Evolutionary conservation across 2,329 filamentous ascomycete genomes (phyloP).

Genomic region (Curvularia lunata): DNA sequence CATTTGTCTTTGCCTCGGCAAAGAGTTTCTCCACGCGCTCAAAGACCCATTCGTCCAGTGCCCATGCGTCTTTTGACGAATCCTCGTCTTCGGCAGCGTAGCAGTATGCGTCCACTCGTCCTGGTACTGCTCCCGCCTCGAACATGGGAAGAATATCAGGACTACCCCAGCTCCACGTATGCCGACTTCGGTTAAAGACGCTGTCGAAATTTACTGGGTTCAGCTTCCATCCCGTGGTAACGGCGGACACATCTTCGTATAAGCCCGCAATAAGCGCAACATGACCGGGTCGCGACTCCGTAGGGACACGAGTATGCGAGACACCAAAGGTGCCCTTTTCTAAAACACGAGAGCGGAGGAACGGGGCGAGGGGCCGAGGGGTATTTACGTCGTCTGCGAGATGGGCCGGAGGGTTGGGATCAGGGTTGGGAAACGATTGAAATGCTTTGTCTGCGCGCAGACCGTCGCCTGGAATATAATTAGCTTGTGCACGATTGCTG

Average conservation of each 20-base stretch:
- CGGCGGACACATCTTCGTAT: conserved; percentile 97
- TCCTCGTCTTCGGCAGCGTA: conserved; percentile 89
- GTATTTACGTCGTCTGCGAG: conserved; percentile 66
- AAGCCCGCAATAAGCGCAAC: conserved; percentile 95
- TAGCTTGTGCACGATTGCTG: not conserved
- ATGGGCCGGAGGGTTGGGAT: conserved; percentile 62
- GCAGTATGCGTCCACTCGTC: conserved; percentile 82
- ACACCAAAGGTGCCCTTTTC: conserved; percentile 94
- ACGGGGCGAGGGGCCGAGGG: conserved; percentile 85
- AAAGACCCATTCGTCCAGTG: conserved; percentile 94
- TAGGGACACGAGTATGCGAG: conserved; percentile 94
- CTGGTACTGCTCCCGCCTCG: conserved; percentile 85
- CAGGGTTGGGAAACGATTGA: conserved; percentile 88
- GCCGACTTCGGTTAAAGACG: conserved; percentile 93
- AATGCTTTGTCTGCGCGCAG: conserved; percentile 98
- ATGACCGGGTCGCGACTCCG: conserved; percentile 94
- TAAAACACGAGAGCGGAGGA: conserved; percentile 85
- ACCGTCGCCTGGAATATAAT: conserved; percentile 71
- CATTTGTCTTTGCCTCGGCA: conserved; percentile 76
- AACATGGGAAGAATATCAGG: conserved; percentile 99
- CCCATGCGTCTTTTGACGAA: conserved; percentile 79
- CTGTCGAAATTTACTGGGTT: conserved; percentile 99
- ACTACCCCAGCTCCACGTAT: conserved; percentile 99
- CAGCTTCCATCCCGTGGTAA: conserved; percentile 97
- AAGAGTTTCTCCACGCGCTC: conserved; percentile 91